Conservation (phyloP, 352 stramenopile genomes). For the Stramenopiles sp. region DNA sequence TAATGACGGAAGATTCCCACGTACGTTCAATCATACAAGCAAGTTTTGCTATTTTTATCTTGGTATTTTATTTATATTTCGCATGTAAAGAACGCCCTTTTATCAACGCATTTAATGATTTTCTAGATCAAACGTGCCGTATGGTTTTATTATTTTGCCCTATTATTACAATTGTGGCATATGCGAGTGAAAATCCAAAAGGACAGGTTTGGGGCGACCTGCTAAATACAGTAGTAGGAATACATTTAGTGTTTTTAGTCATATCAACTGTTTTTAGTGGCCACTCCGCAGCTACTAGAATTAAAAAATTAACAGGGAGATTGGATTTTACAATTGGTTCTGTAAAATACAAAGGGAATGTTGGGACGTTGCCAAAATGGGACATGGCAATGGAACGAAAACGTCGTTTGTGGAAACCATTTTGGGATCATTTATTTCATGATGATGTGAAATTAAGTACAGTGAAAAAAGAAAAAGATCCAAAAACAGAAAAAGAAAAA, state of each 20-base stretch:
- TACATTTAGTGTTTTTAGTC: background rate
- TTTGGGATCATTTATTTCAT: conserved; percentile 1
- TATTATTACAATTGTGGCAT: background rate
- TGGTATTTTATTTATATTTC: background rate
- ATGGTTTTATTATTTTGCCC: background rate
- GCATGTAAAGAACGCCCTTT: background rate
- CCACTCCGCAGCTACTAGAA: background rate
- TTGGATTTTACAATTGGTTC: background rate
- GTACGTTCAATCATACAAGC: background rate
- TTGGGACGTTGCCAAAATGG: background rate
- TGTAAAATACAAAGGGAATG: background rate
- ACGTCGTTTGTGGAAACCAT: background rate
- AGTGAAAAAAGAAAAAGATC: background rate
- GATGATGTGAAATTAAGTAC: background rate
- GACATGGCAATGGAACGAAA: background rate
- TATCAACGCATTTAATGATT: background rate
- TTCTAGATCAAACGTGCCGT: background rate
- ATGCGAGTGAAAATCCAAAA: background rate
- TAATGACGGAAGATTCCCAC: background rate
- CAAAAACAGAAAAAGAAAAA: background rate
- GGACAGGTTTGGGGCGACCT: background rate
- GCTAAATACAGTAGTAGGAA: background rate
- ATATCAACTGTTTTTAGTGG: background rate
- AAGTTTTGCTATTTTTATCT: background rate
- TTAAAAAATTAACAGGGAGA: background rate